Conservation (phyloP, 768 basidiomycete genomes). For the Podaxis pistillaris region DNA sequence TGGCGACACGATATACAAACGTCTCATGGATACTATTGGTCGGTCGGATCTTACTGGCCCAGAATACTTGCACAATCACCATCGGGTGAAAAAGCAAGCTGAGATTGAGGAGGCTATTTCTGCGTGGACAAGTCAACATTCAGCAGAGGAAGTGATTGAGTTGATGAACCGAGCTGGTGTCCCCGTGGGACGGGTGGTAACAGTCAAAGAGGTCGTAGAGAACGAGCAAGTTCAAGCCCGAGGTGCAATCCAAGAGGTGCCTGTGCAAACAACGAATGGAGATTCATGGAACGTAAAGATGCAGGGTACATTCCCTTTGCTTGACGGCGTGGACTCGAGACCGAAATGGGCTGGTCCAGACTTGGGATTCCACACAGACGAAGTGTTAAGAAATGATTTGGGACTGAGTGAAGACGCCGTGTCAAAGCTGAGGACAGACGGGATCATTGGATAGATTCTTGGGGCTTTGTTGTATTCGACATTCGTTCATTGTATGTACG, state of each 20-base stretch:
- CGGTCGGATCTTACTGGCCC: constrained; percentile 61
- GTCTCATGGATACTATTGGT: constrained; percentile 60
- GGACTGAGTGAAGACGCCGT: constrained; percentile 38
- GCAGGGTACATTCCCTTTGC: constrained; percentile 59
- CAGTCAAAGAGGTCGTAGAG: constrained; percentile 61
- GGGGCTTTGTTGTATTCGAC: background rate
- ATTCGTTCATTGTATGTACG: background rate
- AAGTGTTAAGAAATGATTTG: constrained; percentile 43
- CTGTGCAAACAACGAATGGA: constrained; percentile 37
- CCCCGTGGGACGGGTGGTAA: constrained; percentile 63
- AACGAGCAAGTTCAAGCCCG: constrained; percentile 54
- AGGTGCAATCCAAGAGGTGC: constrained; percentile 58
- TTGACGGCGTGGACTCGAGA: constrained; percentile 55
- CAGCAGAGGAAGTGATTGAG: constrained; percentile 51
- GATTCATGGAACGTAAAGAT: constrained; percentile 62
- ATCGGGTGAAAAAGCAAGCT: constrained; percentile 61
- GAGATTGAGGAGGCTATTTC: constrained; percentile 65
- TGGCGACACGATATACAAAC: constrained; percentile 66
- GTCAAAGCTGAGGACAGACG: constrained; percentile 34
- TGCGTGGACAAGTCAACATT: constrained; percentile 52
- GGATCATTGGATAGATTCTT: constrained; percentile 37
- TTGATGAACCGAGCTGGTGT: constrained; percentile 51
- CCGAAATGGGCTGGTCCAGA: constrained; percentile 72
- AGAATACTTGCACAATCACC: constrained; percentile 51
- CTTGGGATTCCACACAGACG: constrained; percentile 58